Evolutionary conservation across 1,284 basidiomycete species (phyloP).

Genomic region (Coniferiporia sulphurascens): DNA sequence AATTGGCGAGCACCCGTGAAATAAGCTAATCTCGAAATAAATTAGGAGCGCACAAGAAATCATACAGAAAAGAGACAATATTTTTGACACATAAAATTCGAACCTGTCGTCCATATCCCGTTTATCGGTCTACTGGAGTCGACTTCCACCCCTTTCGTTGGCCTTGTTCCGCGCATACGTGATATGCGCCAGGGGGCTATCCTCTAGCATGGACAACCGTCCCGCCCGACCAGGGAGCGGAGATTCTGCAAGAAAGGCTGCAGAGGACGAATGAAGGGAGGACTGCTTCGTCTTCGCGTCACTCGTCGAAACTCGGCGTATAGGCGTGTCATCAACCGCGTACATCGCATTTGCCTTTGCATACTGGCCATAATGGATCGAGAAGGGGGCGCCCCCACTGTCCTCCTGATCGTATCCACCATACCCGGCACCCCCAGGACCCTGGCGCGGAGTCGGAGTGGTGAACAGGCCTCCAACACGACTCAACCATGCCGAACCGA

Average conservation of each 20-base stretch:
- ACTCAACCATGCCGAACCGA: slow-evolving; percentile 7
- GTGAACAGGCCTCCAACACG: slow-evolving; percentile 8
- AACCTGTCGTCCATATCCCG: no score
- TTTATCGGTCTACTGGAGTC: no score
- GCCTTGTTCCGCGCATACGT: not conserved
- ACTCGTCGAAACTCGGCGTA: slow-evolving; percentile 8
- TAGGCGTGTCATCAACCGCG: slow-evolving; percentile 17
- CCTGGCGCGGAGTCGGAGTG: slow-evolving; percentile 5
- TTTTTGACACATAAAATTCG: no score
- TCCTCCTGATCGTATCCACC: slow-evolving; percentile 3
- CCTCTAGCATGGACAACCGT: not conserved
- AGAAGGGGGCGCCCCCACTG: not conserved
- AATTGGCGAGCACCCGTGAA: no score
- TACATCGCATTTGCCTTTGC: slow-evolving; percentile 7
- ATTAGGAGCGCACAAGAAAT: no score
- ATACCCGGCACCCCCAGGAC: not conserved
- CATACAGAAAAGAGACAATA: no score
- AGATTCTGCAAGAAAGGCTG: not conserved
- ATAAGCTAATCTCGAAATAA: no score
- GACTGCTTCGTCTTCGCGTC: not conserved
- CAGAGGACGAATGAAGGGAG: not conserved
- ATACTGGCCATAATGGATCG: not conserved
- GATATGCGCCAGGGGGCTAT: not conserved
- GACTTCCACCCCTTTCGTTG: not conserved
- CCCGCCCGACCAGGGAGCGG: slow-evolving; percentile 4